Conservation (phyloP, 169 alveolate genomes). For the Cryptosporidium meleagridis region DNA sequence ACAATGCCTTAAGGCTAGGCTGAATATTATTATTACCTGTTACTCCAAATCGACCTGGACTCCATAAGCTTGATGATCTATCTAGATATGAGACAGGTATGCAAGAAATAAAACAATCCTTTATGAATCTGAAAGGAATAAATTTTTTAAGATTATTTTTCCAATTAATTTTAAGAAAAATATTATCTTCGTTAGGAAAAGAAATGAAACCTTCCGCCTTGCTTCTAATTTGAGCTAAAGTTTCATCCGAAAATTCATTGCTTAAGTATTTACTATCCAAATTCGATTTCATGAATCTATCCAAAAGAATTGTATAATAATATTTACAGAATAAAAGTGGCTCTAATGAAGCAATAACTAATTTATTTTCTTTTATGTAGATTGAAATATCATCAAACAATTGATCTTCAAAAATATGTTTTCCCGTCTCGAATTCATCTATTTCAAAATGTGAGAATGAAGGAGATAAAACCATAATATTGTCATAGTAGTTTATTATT, state of each 20-base stretch:
- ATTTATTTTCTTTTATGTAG: neutral
- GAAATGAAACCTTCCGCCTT: neutral
- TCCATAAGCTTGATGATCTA: slow-evolving; percentile 49
- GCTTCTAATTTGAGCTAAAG: neutral
- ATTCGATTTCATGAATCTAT: slow-evolving; percentile 7
- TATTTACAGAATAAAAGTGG: slow-evolving; percentile 27
- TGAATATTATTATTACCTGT: slow-evolving; percentile 34
- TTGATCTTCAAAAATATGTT: neutral
- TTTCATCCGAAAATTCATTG: neutral
- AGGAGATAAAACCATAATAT: slow-evolving; percentile 8
- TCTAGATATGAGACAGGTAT: slow-evolving; percentile 24
- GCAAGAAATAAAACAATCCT: slow-evolving; percentile 34
- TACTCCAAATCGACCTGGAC: slow-evolving; percentile 53
- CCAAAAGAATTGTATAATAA: slow-evolving; percentile 15
- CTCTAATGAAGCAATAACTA: slow-evolving; percentile 13
- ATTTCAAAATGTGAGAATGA: neutral
- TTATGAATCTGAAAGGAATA: slow-evolving; percentile 25
- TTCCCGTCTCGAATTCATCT: neutral
- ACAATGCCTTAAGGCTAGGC: neutral
- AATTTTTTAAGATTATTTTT: neutral
- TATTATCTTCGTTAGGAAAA: neutral
- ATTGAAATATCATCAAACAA: neutral
- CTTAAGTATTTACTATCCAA: neutral
- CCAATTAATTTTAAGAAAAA: neutral
- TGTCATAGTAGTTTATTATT: slow-evolving; percentile 30